These are phyloP conservation scores for Dipteronia sinensis DNA, from an alignment of 345 rosid genomes.

Conservation along the genomic window DNA sequence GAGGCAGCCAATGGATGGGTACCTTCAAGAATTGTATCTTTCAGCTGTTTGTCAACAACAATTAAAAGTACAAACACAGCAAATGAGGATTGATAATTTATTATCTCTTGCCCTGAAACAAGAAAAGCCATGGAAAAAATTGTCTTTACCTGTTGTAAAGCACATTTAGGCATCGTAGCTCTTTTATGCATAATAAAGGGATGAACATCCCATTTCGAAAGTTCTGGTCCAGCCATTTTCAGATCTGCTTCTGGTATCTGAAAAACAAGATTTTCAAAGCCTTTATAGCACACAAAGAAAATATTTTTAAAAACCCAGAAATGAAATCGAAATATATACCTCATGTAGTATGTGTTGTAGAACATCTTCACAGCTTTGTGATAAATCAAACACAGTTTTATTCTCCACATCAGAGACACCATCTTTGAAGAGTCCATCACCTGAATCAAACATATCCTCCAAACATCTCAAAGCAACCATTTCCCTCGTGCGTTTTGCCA, in stretches of 20 bases:
- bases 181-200: constrained; percentile 57
- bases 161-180: constrained; percentile 47
- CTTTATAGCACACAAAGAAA: background rate
- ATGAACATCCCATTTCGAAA: constrained; percentile 47
- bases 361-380: constrained; percentile 50
- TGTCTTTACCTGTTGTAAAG: constrained; percentile 45
- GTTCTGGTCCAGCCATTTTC: constrained; percentile 36
- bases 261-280: constrained; percentile 12
- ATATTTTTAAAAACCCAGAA: background rate
- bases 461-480: constrained; percentile 59
- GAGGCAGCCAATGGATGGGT: constrained; percentile 31
- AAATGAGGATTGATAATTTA: background rate
- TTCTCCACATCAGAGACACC: constrained; percentile 22
- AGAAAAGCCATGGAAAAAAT: constrained; percentile 3
- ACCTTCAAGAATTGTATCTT: constrained; percentile 40
- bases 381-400: constrained; percentile 32
- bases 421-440: constrained; percentile 14
- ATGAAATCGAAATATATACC: constrained; percentile 28
- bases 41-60: constrained; percentile 43
- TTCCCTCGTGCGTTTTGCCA: constrained; percentile 43
- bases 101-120: background rate
- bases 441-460: constrained; percentile 47
- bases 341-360: constrained; percentile 37
- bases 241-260: constrained; percentile 35
- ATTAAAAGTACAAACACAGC: constrained; percentile 8